phyloP scores from a whole-genome alignment of 176 grass and related monocot genomes.

The bread wheat (Triticum aestivum) region IWGSC_CS_RefSeq_v2.1 NC_057806.1:117970637-117971136 shows the following conservation, averaged over 20 bases:
- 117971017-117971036: neutral
- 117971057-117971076: neutral
- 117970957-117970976: neutral
- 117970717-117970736: neutral
- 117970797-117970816: neutral
- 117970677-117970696: neutral
- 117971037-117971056: neutral
- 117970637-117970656: neutral
- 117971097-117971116: neutral
- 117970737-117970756: neutral
- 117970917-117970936: neutral
- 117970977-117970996: neutral
- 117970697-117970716: neutral
- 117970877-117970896: neutral
- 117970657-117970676: neutral
- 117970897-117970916: neutral
- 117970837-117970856: neutral
- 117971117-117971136: neutral
- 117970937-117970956: neutral
- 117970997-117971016: neutral
- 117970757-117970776: neutral
- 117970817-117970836: neutral
- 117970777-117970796: neutral
- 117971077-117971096: neutral
- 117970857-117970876: neutral